Evolutionary conservation across 2,329 filamentous ascomycete species (phyloP).

Genomic region (Monilinia laxa): DNA sequence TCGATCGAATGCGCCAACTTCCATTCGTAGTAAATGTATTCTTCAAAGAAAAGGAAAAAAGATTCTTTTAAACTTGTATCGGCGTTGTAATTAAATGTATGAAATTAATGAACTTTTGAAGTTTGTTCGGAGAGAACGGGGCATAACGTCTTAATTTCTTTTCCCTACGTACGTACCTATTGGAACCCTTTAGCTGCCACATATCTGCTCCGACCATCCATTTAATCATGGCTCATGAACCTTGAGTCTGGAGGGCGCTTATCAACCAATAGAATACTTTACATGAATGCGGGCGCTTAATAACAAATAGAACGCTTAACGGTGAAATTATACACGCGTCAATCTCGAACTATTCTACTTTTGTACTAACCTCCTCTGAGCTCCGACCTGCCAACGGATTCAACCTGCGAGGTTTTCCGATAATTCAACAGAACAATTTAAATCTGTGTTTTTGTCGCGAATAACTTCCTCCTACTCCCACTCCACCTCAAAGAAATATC

Average conservation of each 20-base stretch:
- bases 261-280: not conserved
- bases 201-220: slow-evolving; percentile 15
- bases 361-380: slow-evolving; percentile 2
- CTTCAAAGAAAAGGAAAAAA: not conserved
- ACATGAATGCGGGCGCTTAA: not conserved
- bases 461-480: slow-evolving; percentile 24
- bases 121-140: not conserved
- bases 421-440: slow-evolving; percentile 30
- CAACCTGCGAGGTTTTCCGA: slow-evolving; percentile 29
- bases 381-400: slow-evolving; percentile 17
- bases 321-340: not conserved
- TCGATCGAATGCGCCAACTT: slow-evolving; percentile 34
- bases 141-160: slow-evolving; percentile 6
- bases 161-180: slow-evolving; percentile 6
- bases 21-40: slow-evolving; percentile 31
- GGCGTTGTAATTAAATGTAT: not conserved
- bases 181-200: slow-evolving; percentile 10
- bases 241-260: not conserved
- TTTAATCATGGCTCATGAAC: not conserved
- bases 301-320: not conserved
- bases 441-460: slow-evolving; percentile 25
- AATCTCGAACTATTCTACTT: not conserved
- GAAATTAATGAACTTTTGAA: slow-evolving; percentile 6
- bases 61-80: not conserved
- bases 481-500: slow-evolving; percentile 8